Conservation (phyloP, 345 rosid species). For the Angophora floribunda region DNA sequence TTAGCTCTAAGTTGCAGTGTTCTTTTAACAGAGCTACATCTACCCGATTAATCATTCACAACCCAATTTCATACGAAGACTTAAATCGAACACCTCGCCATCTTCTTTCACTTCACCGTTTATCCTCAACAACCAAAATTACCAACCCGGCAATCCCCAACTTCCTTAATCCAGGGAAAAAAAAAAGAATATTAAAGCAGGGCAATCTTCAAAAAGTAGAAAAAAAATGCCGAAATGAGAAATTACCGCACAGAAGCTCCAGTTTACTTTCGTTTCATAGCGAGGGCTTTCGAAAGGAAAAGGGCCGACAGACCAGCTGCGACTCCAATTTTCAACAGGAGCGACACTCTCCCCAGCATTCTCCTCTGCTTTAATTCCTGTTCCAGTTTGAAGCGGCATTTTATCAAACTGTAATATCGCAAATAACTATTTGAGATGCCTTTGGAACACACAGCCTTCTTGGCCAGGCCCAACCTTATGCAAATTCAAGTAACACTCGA, state of each 20-base stretch:
- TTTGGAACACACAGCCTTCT: not conserved
- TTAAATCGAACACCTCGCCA: not conserved
- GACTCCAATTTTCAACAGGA: not conserved
- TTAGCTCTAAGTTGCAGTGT: not conserved
- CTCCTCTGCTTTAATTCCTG: too few species aligned
- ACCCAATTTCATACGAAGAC: not conserved
- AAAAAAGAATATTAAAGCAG: not conserved
- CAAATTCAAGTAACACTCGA: not conserved
- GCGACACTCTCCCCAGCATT: too few species aligned
- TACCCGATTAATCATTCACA: not conserved
- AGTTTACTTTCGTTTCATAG: fast-evolving
- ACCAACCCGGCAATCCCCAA: not conserved
- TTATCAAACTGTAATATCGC: not conserved
- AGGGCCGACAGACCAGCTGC: not conserved
- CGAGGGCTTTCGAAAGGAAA: not conserved
- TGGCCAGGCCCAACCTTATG: not conserved
- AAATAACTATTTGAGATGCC: not conserved
- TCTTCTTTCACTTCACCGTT: not conserved
- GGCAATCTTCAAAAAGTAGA: not conserved
- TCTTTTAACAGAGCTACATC: not conserved
- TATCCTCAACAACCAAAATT: not conserved
- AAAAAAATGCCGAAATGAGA: not conserved
- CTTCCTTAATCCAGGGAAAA: not conserved
- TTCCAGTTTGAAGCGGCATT: not conserved
- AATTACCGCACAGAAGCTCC: not conserved